A percentile compares a stretch with the other conserved stretches of the same genome.
Conservation (phyloP, 805 yeast genomes). For the Schwanniomyces yamadae region DNA sequence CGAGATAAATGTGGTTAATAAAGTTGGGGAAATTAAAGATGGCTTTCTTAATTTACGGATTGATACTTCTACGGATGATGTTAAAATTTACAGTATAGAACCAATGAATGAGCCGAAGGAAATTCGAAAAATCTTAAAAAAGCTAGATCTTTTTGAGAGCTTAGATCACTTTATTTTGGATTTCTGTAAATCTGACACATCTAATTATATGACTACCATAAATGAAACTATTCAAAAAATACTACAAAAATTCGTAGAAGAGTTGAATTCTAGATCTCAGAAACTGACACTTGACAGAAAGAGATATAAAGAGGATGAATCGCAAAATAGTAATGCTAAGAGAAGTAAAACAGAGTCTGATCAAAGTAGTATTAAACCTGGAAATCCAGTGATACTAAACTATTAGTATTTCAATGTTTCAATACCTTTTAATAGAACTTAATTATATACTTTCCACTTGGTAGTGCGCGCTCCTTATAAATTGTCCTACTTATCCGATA, state of each 20-base stretch:
- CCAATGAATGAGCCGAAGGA: background rate
- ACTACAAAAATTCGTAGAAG: background rate
- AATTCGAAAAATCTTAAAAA: background rate
- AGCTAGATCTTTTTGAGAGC: background rate
- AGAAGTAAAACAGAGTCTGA: too few relatives aligned
- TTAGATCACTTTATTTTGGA: background rate
- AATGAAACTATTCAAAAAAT: background rate
- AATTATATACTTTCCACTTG: too few relatives aligned
- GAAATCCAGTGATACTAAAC: too few relatives aligned
- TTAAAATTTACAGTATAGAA: background rate
- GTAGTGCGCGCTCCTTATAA: too few relatives aligned
- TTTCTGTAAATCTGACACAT: background rate
- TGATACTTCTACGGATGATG: background rate
- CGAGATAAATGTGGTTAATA: conserved; percentile 1
- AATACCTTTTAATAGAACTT: too few relatives aligned
- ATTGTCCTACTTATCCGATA: too few relatives aligned
- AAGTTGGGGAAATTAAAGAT: background rate
- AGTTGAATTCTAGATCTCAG: background rate
- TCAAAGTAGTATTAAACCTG: too few relatives aligned
- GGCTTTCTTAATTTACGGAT: background rate
- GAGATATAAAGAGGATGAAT: background rate
- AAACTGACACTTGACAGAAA: background rate
- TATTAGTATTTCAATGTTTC: too few relatives aligned
- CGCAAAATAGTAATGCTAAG: too few relatives aligned
- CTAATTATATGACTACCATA: background rate